phyloP scores from a whole-genome alignment of 2,329 filamentous ascomycete species.

The Fusarium goolgardi region DNA sequence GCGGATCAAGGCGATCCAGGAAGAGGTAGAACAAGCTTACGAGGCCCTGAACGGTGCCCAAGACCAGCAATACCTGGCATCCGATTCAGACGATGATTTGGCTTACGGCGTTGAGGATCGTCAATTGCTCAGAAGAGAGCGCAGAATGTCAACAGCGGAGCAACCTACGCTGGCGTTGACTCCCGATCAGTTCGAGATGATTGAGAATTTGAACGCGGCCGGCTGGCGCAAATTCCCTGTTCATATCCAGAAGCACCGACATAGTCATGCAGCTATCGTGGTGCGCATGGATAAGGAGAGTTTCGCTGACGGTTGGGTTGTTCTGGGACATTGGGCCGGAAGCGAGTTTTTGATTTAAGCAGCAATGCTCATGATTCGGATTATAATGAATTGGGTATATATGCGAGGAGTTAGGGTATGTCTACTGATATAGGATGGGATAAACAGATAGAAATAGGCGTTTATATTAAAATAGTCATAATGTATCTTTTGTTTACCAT shows the following conservation, averaged over 20 bases:
- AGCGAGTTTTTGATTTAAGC: slow-evolving; percentile 70
- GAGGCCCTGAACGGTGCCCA: slow-evolving; percentile 77
- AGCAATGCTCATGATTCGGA: neutral
- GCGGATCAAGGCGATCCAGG: slow-evolving; percentile 78
- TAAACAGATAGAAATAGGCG: slow-evolving; percentile 19
- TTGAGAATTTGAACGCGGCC: slow-evolving; percentile 76
- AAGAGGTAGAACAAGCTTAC: slow-evolving; percentile 80
- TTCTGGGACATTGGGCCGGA: slow-evolving; percentile 83
- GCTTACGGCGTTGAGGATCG: slow-evolving; percentile 53
- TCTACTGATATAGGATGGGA: neutral
- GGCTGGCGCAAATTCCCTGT: slow-evolving; percentile 75
- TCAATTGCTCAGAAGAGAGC: slow-evolving; percentile 55
- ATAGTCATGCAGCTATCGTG: slow-evolving; percentile 92
- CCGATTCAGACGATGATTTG: slow-evolving; percentile 59
- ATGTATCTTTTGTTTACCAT: neutral
- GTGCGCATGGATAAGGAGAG: slow-evolving; percentile 74
- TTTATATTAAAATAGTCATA: neutral
- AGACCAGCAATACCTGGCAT: slow-evolving; percentile 75
- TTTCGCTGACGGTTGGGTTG: slow-evolving; percentile 81
- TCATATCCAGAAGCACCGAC: slow-evolving; percentile 79
- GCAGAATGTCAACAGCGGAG: slow-evolving; percentile 57
- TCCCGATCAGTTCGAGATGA: slow-evolving; percentile 85
- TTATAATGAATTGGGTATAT: neutral
- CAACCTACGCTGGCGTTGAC: slow-evolving; percentile 82
- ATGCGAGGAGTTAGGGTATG: slow-evolving; percentile 28